Evolutionary conservation across 345 rosid genomes (phyloP), one percentile per base, ranked within the genome.

Genomic region (Salix viminalis): DNA sequence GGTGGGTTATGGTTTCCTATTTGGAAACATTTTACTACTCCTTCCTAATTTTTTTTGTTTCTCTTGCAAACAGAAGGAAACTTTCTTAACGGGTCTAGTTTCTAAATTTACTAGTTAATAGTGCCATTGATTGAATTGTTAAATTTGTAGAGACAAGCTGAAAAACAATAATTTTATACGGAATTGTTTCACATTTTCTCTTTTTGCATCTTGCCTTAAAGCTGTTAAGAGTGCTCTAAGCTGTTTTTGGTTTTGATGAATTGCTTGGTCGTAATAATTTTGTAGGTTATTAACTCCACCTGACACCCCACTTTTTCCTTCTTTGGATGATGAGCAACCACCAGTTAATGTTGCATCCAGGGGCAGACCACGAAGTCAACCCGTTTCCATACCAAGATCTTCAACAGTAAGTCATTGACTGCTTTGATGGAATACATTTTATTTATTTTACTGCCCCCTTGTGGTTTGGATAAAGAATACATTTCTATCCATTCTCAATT

Each of bases 221-320:
- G 65, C 30, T 34, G 18, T n/a, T 64, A 73, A 73, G 26, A 32
- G 41, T 50, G 61, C 15, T 60, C 54, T 54, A 71, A 9, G 36
- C 18, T 44, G 34, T 80, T 80, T 54, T 37, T 78, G 75, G 73
- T 62, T 70, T 81, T 90, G 79, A 86, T 75, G 60, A 71, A 77
- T 71, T 82, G 74, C 79, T 36, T 42, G 75, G 56, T 82, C 56
- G 50, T 88, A 52, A 70, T 81, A 74, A 81, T 79, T 79, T 85
- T 80, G 75, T 84, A 96, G 99, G 99, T 88, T 96, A 77, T 83
- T 93, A 87, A 93, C 98, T 84, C 98, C 99, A 72, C 99, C 99
- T 0, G 98, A 96, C 66, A 92, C 99, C 64, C 99, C 99, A 5
- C 97, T 96, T 75, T 96, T 96, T 83, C 95, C 90, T 74, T 93